These are phyloP conservation scores for Forsythia viridissima DNA, from an alignment of 257 asterid genomes.

Conservation along the genomic window DNA sequence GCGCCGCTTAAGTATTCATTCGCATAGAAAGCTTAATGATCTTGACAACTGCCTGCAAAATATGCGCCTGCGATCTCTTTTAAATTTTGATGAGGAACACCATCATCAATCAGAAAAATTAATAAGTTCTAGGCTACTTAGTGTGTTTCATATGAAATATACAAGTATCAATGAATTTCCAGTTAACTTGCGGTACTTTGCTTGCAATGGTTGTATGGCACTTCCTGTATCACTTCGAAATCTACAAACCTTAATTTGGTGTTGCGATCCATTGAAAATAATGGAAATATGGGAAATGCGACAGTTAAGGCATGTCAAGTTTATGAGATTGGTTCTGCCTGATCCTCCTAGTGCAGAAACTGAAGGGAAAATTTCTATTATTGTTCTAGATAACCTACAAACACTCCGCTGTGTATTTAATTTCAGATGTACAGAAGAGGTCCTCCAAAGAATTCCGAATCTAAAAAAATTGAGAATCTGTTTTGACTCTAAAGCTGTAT, in stretches of 20 bases:
- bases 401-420: conserved; percentile 1
- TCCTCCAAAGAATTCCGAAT: conserved; percentile 5
- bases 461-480: conserved; percentile 15
- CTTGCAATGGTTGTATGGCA: too few species aligned
- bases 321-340: not conserved
- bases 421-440: not conserved
- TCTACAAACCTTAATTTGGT: conserved; percentile 20
- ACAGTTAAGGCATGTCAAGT: conserved; percentile 22
- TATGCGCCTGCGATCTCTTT: conserved; percentile 12
- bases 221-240: conserved; percentile 15
- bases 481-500: not conserved
- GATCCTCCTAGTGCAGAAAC: not conserved
- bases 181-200: conserved; percentile 13
- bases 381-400: not conserved
- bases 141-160: conserved; percentile 14
- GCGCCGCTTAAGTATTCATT: conserved; percentile 1
- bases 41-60: too few species aligned
- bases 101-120: too few species aligned
- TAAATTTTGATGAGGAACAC: not conserved
- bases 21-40: too few species aligned
- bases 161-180: conserved; percentile 13
- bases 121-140: not conserved
- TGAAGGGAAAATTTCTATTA: not conserved
- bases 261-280: not conserved
- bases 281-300: conserved; percentile 16